phyloP scores from a whole-genome alignment of 2,329 filamentous ascomycete genomes.

The Hortaea werneckii region DNA sequence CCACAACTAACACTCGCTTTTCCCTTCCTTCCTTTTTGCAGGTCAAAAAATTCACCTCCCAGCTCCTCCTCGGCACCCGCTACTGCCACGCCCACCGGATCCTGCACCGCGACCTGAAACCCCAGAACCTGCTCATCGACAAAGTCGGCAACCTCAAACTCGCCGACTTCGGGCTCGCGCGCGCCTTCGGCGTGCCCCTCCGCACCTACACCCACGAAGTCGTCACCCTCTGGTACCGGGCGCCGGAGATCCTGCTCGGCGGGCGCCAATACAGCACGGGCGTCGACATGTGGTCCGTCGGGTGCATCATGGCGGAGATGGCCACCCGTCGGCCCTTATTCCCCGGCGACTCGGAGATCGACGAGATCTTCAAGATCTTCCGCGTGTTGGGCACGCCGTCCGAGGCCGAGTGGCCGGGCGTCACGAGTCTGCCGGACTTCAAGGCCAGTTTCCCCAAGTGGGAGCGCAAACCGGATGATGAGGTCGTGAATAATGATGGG shows the following conservation, averaged over 20 bases:
- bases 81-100: slow-evolving; percentile 87
- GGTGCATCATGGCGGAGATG: slow-evolving; percentile 95
- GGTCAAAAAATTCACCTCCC: slow-evolving; percentile 86
- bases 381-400: slow-evolving; percentile 69
- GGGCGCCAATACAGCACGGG: slow-evolving; percentile 88
- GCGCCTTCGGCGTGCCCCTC: slow-evolving; percentile 83
- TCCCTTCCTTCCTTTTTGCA: neutral
- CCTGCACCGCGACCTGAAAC: slow-evolving; percentile 80
- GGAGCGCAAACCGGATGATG: slow-evolving; percentile 56
- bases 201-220: slow-evolving; percentile 92
- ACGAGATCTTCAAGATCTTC: slow-evolving; percentile 94
- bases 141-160: slow-evolving; percentile 81
- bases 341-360: slow-evolving; percentile 85
- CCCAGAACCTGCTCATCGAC: slow-evolving; percentile 81
- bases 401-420: slow-evolving; percentile 76
- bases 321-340: slow-evolving; percentile 87
- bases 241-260: slow-evolving; percentile 81
- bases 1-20: too few relatives aligned
- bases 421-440: slow-evolving; percentile 91
- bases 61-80: slow-evolving; percentile 71
- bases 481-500: slow-evolving; percentile 53
- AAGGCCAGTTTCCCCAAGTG: slow-evolving; percentile 89
- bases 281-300: slow-evolving; percentile 92
- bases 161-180: slow-evolving; percentile 79
- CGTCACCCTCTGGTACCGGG: slow-evolving; percentile 86